Evolutionary conservation across 192 early-diverging fungal genomes (phyloP), one percentile per base, ranked within the genome.

Genomic region (Geosiphon pyriformis): DNA sequence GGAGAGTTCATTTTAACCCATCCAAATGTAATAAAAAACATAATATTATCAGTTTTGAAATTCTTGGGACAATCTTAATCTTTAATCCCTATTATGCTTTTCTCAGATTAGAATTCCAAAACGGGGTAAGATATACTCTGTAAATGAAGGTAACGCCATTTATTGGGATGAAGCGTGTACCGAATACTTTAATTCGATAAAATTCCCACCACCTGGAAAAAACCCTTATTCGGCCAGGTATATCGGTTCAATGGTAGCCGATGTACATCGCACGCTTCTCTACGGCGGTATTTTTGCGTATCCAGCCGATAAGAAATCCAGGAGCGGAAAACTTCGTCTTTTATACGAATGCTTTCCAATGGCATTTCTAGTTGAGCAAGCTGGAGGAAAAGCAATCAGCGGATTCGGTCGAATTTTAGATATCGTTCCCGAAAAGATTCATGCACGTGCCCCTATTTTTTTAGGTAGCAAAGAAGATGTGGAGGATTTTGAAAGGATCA

Each of bases 331-430:
- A 76, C 89, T 98, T 65, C 85, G 96, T 67, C 85, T 98, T 50
- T 80, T 98, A 51, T 98, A 98, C 78, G 96, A 98, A 81, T 92
- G 92, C 73, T 98, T 96, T 83, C 96, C 94, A n/a, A 98, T 98
- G 96, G 87, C 94, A 0, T 90, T 88, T 64, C 76, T 98, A 49
- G 79, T 92, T 50, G 96, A 98, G 74, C 89, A 95, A 70, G 93
- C 94, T n/a, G 96, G 96, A 48, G 96, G 96, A 53, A 90, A 87
- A 68, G 90, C 96, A 11, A 85, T 83, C 25, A 96, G 90, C 15
- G 96, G 96, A 54, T 78, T 70, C 31, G 70, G 83, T 75, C 78
- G 91, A 49, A 89, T 93, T 74, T 76, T 98, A 34, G 94, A 95
- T 71, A 75, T 96, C 22, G 81, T 89, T 51, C 96, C 96, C 47